phyloP scores from a whole-genome alignment of 2,329 filamentous ascomycete genomes.

The Ophidiomyces ophidiicola region DNA sequence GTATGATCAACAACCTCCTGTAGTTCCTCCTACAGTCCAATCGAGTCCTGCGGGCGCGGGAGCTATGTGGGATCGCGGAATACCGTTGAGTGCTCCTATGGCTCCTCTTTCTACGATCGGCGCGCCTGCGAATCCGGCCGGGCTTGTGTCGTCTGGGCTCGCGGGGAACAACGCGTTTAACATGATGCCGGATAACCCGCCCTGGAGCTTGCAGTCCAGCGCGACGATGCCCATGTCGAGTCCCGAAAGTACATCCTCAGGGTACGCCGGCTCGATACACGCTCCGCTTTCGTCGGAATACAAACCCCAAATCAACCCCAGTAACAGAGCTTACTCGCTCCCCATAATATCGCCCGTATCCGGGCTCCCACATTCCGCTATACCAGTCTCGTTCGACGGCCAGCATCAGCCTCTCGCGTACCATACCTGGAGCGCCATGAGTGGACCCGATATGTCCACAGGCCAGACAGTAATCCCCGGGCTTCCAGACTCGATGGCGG shows the following conservation, averaged over 20 bases:
- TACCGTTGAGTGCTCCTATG: constrained; percentile 7
- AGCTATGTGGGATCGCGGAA: constrained; percentile 5
- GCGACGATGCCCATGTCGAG: not conserved
- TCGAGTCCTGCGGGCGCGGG: constrained; percentile 2
- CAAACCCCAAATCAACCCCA: constrained; percentile 1
- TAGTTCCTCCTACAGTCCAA: constrained; percentile 6
- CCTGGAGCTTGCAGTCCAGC: constrained; percentile 9
- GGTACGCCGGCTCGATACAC: constrained; percentile 2
- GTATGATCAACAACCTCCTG: constrained; percentile 26
- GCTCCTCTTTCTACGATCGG: constrained; percentile 7
- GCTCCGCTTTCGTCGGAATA: constrained; percentile 1
- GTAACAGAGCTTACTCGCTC: constrained; percentile 5
- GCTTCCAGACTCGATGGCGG: constrained; percentile 8
- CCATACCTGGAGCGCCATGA: constrained; percentile 5
- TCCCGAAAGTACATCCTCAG: constrained; percentile 5
- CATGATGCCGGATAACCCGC: not conserved
- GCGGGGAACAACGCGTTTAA: constrained; percentile 3
- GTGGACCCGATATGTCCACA: not conserved
- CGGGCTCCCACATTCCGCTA: not conserved
- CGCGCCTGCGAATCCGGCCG: constrained; percentile 3
- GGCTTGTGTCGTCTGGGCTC: constrained; percentile 8
- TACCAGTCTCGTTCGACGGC: constrained; percentile 5
- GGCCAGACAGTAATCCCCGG: constrained; percentile 5
- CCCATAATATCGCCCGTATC: constrained; percentile 1
- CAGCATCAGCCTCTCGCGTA: constrained; percentile 6